Percentiles rank a stretch among this genome's conserved stretches.
These are phyloP conservation scores for Pythium myriotylum DNA, from an alignment of 352 stramenopile species.

Conservation along the genomic window DNA sequence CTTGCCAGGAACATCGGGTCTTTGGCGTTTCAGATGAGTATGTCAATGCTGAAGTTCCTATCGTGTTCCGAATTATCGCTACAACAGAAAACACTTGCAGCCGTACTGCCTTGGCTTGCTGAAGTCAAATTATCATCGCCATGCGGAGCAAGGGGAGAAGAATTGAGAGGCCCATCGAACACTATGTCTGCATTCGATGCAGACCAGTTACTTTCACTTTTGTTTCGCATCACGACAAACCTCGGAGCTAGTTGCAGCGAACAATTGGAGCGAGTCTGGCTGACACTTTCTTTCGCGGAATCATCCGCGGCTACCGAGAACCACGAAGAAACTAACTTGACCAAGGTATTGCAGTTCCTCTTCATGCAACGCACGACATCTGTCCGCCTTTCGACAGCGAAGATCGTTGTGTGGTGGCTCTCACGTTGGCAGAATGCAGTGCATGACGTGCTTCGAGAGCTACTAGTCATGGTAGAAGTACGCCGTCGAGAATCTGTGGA, in stretches of 20 bases:
- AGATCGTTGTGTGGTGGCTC: constrained; percentile 66
- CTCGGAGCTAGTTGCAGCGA: constrained; percentile 41
- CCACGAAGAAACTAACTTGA: constrained; percentile 24
- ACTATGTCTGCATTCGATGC: constrained; percentile 10
- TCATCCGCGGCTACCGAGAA: not conserved
- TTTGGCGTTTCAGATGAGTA: constrained; percentile 38
- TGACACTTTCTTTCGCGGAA: constrained; percentile 53
- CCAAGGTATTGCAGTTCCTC: constrained; percentile 43
- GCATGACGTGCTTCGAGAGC: constrained; percentile 38
- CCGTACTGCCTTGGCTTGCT: constrained; percentile 58
- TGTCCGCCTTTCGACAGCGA: constrained; percentile 44
- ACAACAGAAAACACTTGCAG: constrained; percentile 57
- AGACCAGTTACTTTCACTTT: constrained; percentile 39
- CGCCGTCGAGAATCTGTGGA: constrained; percentile 19
- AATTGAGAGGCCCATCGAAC: not conserved
- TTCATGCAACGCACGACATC: constrained; percentile 46
- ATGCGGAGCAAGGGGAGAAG: not conserved
- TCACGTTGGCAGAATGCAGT: constrained; percentile 62
- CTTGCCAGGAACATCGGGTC: constrained; percentile 37
- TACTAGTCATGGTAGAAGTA: constrained; percentile 25
- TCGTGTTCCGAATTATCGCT: constrained; percentile 34
- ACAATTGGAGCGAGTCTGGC: constrained; percentile 68
- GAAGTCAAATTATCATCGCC: constrained; percentile 29
- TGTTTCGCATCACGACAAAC: constrained; percentile 58
- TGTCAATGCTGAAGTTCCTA: constrained; percentile 47